Percentiles rank a stretch among this genome's conserved stretches.
Conservation (phyloP, 2,329 filamentous ascomycete genomes). For the Bipolaris cookei region DNA sequence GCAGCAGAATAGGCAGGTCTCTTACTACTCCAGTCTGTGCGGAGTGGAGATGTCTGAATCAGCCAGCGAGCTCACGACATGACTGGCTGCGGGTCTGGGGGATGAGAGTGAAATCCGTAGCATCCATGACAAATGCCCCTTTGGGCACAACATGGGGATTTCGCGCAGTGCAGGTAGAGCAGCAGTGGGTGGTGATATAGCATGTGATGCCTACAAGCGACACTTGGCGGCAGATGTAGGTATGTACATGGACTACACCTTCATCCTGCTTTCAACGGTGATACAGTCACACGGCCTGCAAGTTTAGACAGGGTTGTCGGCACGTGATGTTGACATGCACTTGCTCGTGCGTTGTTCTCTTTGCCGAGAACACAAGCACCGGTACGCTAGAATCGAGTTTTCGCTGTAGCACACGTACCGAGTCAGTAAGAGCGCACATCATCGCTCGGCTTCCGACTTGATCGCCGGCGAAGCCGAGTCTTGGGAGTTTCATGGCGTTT, state of each 20-base stretch:
- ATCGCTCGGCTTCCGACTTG: background rate
- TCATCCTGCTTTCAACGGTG: background rate
- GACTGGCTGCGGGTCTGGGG: constrained; percentile 5
- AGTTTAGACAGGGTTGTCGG: background rate
- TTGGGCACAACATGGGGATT: background rate
- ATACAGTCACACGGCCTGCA: background rate
- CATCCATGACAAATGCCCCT: background rate
- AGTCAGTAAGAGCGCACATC: background rate
- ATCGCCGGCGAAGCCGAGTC: background rate
- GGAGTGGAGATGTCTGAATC: constrained; percentile 18
- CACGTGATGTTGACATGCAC: constrained; percentile 9
- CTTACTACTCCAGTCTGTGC: constrained; percentile 11
- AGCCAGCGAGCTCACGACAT: constrained; percentile 11
- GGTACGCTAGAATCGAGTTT: constrained; percentile 11
- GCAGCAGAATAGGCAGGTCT: constrained; percentile 7
- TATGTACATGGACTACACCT: background rate
- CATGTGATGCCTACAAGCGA: constrained; percentile 8
- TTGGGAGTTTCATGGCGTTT: background rate
- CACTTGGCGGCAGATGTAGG: background rate
- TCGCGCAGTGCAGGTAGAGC: no score
- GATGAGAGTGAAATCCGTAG: background rate
- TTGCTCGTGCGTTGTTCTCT: constrained; percentile 1
- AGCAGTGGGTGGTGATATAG: background rate
- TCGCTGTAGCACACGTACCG: background rate
- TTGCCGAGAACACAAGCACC: background rate